A percentile compares a stretch with the other conserved stretches of the same genome.
Conservation (phyloP, 176 grass and related monocot genomes). For the Cymbopogon citratus region DNA sequence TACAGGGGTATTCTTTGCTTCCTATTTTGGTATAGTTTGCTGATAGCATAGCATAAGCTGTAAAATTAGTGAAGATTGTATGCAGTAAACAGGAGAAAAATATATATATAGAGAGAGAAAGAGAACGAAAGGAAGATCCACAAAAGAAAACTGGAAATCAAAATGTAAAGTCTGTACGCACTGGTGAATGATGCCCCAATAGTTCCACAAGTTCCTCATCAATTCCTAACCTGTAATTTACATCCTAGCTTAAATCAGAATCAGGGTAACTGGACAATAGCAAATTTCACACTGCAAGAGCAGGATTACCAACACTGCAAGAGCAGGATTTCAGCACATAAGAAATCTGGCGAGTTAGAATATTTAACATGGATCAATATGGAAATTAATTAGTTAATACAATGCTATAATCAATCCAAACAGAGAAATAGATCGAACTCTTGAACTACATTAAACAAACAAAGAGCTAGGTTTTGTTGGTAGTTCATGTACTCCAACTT, state of each 20-base stretch:
- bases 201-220: constrained; percentile 82
- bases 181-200: constrained; percentile 69
- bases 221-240: constrained; percentile 69
- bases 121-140: background rate
- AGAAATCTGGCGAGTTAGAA: background rate
- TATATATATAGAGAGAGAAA: too few species aligned
- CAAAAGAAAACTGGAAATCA: background rate
- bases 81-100: background rate
- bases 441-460: background rate
- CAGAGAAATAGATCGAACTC: background rate
- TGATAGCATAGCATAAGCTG: background rate
- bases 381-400: background rate
- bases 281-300: background rate
- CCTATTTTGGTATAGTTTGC: background rate
- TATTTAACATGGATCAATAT: background rate
- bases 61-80: background rate
- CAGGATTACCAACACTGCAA: background rate
- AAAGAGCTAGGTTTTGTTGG: background rate
- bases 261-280: background rate
- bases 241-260: constrained; percentile 25
- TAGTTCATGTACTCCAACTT: background rate
- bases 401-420: background rate
- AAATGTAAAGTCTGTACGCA: constrained; percentile 26
- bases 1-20: background rate
- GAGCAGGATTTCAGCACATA: background rate